A percentile compares a stretch with the other conserved stretches of the same genome.
Conservation (phyloP, 2,329 filamentous ascomycete species). For the Rhynchosporium secalis region DNA sequence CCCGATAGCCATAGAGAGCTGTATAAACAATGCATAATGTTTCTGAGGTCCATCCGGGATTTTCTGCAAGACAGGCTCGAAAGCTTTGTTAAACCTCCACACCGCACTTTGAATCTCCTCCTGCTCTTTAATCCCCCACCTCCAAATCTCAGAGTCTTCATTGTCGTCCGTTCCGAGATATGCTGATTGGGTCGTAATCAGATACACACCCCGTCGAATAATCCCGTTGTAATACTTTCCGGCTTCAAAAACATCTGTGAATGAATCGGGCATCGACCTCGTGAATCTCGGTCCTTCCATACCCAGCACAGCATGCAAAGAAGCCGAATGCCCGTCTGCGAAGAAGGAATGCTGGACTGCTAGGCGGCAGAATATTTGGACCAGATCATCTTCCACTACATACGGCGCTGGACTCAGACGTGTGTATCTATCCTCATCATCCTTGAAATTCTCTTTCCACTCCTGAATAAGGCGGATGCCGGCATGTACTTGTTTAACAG, state of each 20-base stretch:
- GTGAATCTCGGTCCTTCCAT: slow-evolving; percentile 25
- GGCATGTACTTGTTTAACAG: slow-evolving; percentile 28
- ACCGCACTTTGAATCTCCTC: slow-evolving; percentile 25
- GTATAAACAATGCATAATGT: slow-evolving; percentile 24
- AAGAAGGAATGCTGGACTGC: slow-evolving; percentile 29
- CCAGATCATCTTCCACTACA: slow-evolving; percentile 23
- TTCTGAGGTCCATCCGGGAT: slow-evolving; percentile 18
- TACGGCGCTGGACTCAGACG: slow-evolving; percentile 22
- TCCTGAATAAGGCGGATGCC: slow-evolving; percentile 37
- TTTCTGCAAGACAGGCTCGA: slow-evolving; percentile 17
- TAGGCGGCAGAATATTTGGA: slow-evolving; percentile 25
- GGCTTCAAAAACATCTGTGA: slow-evolving; percentile 22
- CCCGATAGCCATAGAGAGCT: slow-evolving; percentile 22
- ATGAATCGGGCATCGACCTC: slow-evolving; percentile 23
- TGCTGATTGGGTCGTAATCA: slow-evolving; percentile 23
- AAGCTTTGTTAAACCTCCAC: slow-evolving; percentile 24
- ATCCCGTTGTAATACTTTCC: slow-evolving; percentile 27
- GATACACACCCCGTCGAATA: slow-evolving; percentile 25
- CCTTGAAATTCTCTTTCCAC: slow-evolving; percentile 26
- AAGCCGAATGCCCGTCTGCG: slow-evolving; percentile 22
- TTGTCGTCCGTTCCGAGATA: slow-evolving; percentile 18
- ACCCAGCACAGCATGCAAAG: slow-evolving; percentile 20
- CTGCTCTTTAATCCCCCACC: slow-evolving; percentile 24
- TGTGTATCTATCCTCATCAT: slow-evolving; percentile 18
- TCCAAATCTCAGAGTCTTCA: slow-evolving; percentile 23